Evolutionary conservation across 2,329 filamentous ascomycete genomes (phyloP).

Genomic region (Aaosphaeria pasadenensis): DNA sequence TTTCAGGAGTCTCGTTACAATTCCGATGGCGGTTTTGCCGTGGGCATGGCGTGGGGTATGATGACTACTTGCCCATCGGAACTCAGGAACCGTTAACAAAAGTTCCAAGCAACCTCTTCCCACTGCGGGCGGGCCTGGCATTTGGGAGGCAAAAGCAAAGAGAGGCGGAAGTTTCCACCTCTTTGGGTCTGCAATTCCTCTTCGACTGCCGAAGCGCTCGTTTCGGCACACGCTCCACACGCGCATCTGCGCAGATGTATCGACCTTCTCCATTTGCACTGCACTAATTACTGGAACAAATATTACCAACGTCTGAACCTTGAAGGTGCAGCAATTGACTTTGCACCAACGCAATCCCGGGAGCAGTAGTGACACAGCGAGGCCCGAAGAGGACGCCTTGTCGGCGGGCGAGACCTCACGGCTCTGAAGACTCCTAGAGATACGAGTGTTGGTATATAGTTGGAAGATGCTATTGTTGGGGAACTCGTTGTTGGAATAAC

Average conservation of each 20-base stretch:
- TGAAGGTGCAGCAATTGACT: conserved; percentile 3
- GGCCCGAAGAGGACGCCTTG: too few species aligned
- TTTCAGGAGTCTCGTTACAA: conserved; percentile 5
- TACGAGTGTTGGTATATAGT: too few species aligned
- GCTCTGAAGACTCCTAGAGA: too few species aligned
- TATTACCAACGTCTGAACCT: too few species aligned
- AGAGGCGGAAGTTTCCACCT: conserved; percentile 18
- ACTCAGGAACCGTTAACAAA: conserved; percentile 30
- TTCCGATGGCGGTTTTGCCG: conserved; percentile 9
- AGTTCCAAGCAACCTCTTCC: conserved; percentile 14
- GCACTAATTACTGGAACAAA: neutral
- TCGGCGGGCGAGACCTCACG: too few species aligned
- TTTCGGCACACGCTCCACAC: conserved; percentile 4
- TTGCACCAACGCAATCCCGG: neutral
- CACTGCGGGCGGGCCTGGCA: conserved; percentile 14
- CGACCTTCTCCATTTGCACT: conserved; percentile 3
- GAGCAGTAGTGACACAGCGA: too few species aligned
- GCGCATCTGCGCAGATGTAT: conserved; percentile 1
- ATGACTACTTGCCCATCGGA: conserved; percentile 10
- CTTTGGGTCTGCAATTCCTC: conserved; percentile 13
- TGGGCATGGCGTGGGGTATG: conserved; percentile 26
- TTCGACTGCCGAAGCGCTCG: conserved; percentile 17
- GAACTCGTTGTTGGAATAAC: neutral
- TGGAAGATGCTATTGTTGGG: too few species aligned
- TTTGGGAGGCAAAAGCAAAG: conserved; percentile 27